Evolutionary conservation across 2,329 filamentous ascomycete genomes (phyloP), one percentile per base, ranked within the genome.

Genomic region (Diplocarpon rosae): DNA sequence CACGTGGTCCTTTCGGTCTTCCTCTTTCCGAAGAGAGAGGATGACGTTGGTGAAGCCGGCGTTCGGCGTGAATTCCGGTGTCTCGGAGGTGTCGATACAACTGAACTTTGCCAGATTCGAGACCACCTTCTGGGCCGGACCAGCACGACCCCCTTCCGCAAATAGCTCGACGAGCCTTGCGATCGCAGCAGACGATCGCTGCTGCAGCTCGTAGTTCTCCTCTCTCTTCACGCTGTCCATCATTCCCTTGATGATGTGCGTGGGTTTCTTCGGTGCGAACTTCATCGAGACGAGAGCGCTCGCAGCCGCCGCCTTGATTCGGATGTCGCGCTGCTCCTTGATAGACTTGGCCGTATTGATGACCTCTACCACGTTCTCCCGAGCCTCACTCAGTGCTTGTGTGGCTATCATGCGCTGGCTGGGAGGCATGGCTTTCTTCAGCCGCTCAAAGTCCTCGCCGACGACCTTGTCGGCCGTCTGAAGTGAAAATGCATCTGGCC

Each of bases 161-260:
- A 96, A 92, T 16, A 92, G 72, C 53, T 85, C 80, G n/a, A 98
- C 82, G 15, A 96, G 77, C 32, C 75, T 76, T 5, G 88, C 86
- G 42, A 98, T 84, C 2, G 88, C 89, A 12, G 76, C 78, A 1
- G 89, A 86, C 24, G 90, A 95, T 17, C 90, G 83, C 55, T 77
- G 78, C 62, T 98, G 92, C 1, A 98, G 71, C 53, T 92, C 85
- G 24, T 83, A 66, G 58, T 93, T 96, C 57, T 95, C 92, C 61
- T 98, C 93, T 31, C 80, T 81, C 66, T 96, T 98, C 59, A 98
- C 77, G 58, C 90, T 96, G 63, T 98, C 92, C 92, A 98, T 98
- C 65, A 98, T 85, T 2, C 81, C 86, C 66, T 95, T 95, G 66
- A 98, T 98, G 11, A 95, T 78, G 14, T 82, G 77, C 50, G 86